Percentiles rank a stretch among this genome's conserved stretches.
Evolutionary conservation across 2,329 filamentous ascomycete genomes (phyloP).

Genomic region (Talaromyces sp.): DNA sequence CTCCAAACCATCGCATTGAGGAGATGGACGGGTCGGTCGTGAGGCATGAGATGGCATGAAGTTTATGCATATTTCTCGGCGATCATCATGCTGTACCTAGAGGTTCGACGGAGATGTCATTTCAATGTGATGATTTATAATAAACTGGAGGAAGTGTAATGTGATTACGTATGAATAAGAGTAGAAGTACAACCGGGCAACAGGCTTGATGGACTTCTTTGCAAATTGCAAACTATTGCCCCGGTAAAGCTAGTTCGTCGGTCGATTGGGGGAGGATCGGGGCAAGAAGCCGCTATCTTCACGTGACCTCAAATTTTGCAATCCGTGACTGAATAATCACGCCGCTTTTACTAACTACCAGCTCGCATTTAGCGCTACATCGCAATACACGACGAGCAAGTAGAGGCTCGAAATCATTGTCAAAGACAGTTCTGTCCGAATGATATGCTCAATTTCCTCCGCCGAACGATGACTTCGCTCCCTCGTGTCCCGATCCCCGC

Average conservation of each 20-base stretch:
- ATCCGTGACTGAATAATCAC: background rate
- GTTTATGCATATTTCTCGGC: background rate
- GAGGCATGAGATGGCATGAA: slow-evolving; percentile 2
- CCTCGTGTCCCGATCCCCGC: slow-evolving; percentile 78
- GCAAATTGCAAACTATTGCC: background rate
- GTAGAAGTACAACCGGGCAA: background rate
- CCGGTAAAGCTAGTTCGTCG: background rate
- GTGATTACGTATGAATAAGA: background rate
- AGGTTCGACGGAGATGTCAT: background rate
- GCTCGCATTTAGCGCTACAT: background rate
- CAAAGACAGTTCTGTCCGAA: background rate
- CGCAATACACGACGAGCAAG: background rate
- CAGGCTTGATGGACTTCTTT: background rate
- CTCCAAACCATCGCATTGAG: background rate
- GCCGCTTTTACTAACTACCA: background rate
- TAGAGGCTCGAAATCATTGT: too few species aligned
- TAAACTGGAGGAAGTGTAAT: background rate
- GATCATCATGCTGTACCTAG: too few species aligned
- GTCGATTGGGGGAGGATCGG: background rate
- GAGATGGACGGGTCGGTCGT: slow-evolving; percentile 6
- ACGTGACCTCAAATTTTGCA: slow-evolving; percentile 21
- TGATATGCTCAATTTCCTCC: slow-evolving; percentile 41
- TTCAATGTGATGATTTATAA: background rate
- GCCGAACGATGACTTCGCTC: slow-evolving; percentile 52
- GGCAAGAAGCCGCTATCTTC: slow-evolving; percentile 17